Base-by-base conservation (phyloP, 306 rosid species). In the Dalbergia cochinchinensis region DNA sequence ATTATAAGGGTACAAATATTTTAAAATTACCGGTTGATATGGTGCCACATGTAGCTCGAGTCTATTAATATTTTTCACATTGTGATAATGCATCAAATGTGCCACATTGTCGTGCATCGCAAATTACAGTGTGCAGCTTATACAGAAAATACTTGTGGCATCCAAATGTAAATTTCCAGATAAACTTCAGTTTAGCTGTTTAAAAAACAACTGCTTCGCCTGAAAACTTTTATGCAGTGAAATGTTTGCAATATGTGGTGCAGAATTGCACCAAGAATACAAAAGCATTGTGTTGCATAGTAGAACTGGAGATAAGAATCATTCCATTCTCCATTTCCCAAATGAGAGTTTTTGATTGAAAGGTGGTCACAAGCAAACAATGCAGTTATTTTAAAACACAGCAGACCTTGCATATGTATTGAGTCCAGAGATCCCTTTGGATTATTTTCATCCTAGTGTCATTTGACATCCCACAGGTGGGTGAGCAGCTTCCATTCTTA, bases 381-480 rank as follows among this genome's bases (percentile, higher is more conserved):
- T 11, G 60, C 65, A 37, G 57, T 60, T 60, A 15, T 8, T n/a
- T 8, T 58, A 76, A 70, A 84, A 64, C 69, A 55, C 44, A 73
- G n/a, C 79, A 78, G 39, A 87, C 98, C 98, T 92, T 78, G 91
- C 99, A 94, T 51, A 63, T 71, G 81, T 92, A 90, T 82, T 85
- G 99, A 57, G 95, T 90, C 99, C 99, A 94, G 65, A 94, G 84
- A 76, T 92, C 97, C 88, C 93, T 91, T 76, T 85, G 90, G 12
- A 79, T 76, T 61, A 79, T 59, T 70, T 86, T 87, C 61, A 33
- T 61, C 70, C 85, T 90, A 65, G 18, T 50, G 83, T 55, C 73
- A 47, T 72, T 77, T 65, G 78, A 73, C 35, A 77, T 64, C 69
- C 26, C 87, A 64, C 9, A 65, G 8, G 74, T 71, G 19, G 85